Percentiles rank a stretch among this genome's conserved stretches.
Conservation (phyloP, 257 asterid genomes). For the Cordia subcordata region DNA sequence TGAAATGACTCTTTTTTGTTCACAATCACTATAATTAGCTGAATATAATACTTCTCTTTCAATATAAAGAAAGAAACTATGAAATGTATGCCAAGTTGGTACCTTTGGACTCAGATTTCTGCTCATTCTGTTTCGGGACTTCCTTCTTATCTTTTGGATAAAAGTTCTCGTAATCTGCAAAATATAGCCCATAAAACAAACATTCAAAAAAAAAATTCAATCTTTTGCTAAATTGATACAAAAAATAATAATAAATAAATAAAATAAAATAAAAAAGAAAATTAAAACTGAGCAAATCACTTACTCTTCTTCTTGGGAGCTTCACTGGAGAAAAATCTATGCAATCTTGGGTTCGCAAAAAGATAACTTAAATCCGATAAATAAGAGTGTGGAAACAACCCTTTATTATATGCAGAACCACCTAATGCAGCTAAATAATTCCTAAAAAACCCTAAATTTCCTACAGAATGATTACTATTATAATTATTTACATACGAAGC, state of each 20-base stretch:
- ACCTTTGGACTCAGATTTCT: slow-evolving; percentile 65
- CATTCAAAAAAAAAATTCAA: neutral
- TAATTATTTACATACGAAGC: slow-evolving; percentile 24
- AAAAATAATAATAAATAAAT: too few species aligned
- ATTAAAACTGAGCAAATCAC: slow-evolving; percentile 7
- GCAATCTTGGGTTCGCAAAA: slow-evolving; percentile 34
- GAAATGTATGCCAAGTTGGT: neutral
- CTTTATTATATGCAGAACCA: slow-evolving; percentile 20
- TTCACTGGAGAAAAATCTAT: slow-evolving; percentile 54
- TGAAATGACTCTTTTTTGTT: neutral
- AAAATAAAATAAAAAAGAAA: slow-evolving; percentile 1
- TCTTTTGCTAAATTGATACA: neutral
- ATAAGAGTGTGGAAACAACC: slow-evolving; percentile 25
- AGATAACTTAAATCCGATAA: slow-evolving; percentile 38
- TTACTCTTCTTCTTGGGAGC: slow-evolving; percentile 74
- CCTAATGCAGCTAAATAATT: slow-evolving; percentile 51
- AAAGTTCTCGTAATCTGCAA: slow-evolving; percentile 58
- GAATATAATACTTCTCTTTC: neutral
- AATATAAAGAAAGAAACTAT: neutral
- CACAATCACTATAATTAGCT: neutral
- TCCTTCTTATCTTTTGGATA: slow-evolving; percentile 54
- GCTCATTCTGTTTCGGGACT: slow-evolving; percentile 45
- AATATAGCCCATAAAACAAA: slow-evolving; percentile 1
- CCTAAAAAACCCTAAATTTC: slow-evolving; percentile 52
- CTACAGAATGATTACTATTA: slow-evolving; percentile 30